Conservation (phyloP, 306 rosid genomes). For the Prunus armeniaca region DNA sequence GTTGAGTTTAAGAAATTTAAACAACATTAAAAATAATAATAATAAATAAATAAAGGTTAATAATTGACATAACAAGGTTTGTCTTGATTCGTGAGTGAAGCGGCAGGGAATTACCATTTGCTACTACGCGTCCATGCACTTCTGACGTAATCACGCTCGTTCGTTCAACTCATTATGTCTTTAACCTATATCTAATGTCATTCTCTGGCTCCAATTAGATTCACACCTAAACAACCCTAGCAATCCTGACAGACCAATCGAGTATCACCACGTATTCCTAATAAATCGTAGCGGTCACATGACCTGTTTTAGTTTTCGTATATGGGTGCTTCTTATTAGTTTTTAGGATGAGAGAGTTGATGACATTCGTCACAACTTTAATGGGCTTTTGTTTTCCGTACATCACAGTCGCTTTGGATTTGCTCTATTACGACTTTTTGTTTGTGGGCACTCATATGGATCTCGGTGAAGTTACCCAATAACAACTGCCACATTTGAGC, state of each 20-base stretch:
- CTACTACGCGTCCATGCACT: slow-evolving; percentile 32
- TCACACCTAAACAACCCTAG: neutral
- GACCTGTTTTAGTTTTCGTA: neutral
- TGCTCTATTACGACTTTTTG: neutral
- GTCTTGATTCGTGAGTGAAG: slow-evolving; percentile 37
- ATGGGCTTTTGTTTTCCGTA: slow-evolving; percentile 11
- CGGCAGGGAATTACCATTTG: slow-evolving; percentile 30
- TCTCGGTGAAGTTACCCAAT: neutral
- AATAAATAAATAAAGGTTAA: neutral
- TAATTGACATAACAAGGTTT: slow-evolving; percentile 24
- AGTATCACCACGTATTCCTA: neutral
- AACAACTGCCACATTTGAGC: too few relatives aligned
- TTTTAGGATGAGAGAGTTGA: neutral
- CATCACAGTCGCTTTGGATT: neutral
- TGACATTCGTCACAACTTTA: neutral
- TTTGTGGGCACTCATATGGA: neutral
- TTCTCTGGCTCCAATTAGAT: neutral
- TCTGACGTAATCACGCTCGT: slow-evolving; percentile 24
- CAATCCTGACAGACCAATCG: slow-evolving; percentile 1
- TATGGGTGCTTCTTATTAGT: neutral
- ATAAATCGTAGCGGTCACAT: neutral
- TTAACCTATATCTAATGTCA: neutral
- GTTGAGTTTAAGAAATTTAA: neutral
- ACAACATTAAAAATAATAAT: neutral
- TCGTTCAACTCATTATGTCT: neutral